phyloP scores from a whole-genome alignment of 75 land plant species.

The Pinus taeda region DNA sequence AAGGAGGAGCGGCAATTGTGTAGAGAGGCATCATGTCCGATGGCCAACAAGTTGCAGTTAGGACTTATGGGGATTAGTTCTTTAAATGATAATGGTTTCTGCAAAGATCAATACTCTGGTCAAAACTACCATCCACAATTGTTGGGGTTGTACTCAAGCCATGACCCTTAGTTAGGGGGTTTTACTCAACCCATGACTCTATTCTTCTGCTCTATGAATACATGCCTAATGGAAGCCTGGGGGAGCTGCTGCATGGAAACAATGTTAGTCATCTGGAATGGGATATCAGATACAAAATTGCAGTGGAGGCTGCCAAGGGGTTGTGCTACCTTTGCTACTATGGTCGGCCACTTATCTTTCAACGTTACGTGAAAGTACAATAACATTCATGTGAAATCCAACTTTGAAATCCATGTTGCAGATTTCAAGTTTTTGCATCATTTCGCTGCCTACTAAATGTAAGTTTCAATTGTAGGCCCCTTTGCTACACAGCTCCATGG shows the following conservation, averaged over 20 bases:
- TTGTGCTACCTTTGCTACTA: conserved; percentile 17
- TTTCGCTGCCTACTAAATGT: neutral
- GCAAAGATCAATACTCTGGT: conserved; percentile 35
- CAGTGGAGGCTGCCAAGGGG: conserved; percentile 17
- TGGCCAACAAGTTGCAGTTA: conserved; percentile 41
- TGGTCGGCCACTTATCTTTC: conserved; percentile 17
- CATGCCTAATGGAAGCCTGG: conserved; percentile 27
- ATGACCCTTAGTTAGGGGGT: conserved; percentile 22
- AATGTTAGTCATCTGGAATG: conserved; percentile 24
- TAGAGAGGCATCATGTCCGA: conserved; percentile 37
- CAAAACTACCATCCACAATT: conserved; percentile 31
- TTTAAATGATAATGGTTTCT: conserved; percentile 22
- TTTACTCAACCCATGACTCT: neutral
- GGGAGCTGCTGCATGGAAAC: conserved; percentile 29
- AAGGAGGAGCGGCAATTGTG: conserved; percentile 49
- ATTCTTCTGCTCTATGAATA: conserved; percentile 23
- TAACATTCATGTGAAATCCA: conserved; percentile 11
- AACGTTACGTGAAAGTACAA: conserved; percentile 11
- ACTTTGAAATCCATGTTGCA: conserved; percentile 20
- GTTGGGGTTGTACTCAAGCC: conserved; percentile 42
- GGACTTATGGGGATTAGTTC: conserved; percentile 11
- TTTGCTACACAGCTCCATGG: too few relatives aligned
- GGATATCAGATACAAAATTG: conserved; percentile 25
- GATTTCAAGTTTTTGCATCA: conserved; percentile 19
- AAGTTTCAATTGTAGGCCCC: too few relatives aligned